Base-by-base conservation (phyloP, 2,329 filamentous ascomycete species). In the Ophiostoma australiae region DNA sequence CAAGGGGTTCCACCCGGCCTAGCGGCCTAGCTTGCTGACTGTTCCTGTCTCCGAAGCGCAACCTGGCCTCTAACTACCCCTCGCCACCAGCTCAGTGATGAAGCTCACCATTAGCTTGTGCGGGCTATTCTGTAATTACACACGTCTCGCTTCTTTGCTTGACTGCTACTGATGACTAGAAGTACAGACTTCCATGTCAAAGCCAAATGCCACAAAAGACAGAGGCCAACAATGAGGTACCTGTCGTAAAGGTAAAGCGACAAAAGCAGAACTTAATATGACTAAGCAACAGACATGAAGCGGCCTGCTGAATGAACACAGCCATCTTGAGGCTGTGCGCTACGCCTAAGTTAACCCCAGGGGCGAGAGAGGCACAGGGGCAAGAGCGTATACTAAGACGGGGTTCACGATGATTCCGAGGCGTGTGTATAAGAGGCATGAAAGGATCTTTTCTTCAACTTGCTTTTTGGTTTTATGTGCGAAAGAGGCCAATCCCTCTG, bases 1-100 rank as follows among this genome's bases (percentile, higher is more conserved):
- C 67, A 76, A 74, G 67, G 69, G 69, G 72, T 75, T 74, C 73
- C 73, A 76, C 73, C 70, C 17, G 15, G 70, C 67, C 31, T 37
- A 23, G 37, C 39, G 15, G 70, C 67, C 31, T 37, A 23, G 37
- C 39, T 70, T 70, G 63, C 69, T 67, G 63, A 70, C 69, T 67
- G 63, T 61, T 41, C 27, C 23, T 17, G 20, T n/a, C 58, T 35
- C 27, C 35, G 8, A 66, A 39, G 33, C 31, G 33, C 63, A 66
- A 66, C 39, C 31, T 67, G 41, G 44, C 69, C 69, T 44, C 61
- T 58, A 31, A 31, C 27, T 31, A 37, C 41, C 41, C 39, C 61
- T 37, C 33, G 11, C 55, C 52, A 20, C n/a, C 33, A 33, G 11
- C 23, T 63, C 15, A 41, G 11, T 41, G 11, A 41, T 48, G 44